A percentile compares a stretch with the other conserved stretches of the same genome.
These are phyloP conservation scores for Botrytis byssoidea DNA, from an alignment of 2,329 filamentous ascomycete species.

Conservation along the genomic window DNA sequence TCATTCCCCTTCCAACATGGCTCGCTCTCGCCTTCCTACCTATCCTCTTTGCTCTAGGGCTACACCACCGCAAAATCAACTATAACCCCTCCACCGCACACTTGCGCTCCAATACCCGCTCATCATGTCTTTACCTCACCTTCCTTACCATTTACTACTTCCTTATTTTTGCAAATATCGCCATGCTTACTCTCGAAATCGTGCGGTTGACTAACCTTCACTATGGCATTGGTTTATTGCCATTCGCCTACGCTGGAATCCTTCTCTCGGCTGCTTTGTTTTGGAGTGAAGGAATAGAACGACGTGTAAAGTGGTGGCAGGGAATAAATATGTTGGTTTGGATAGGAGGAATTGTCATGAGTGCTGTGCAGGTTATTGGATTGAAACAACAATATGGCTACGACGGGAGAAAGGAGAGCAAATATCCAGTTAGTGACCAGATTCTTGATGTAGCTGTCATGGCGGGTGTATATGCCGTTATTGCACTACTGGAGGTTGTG, in stretches of 20 bases:
- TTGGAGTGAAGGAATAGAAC: constrained; percentile 30
- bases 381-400: constrained; percentile 35
- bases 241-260: constrained; percentile 39
- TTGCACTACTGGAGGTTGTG: constrained; percentile 35
- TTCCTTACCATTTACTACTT: constrained; percentile 36
- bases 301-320: constrained; percentile 32
- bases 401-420: constrained; percentile 33
- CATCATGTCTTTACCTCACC: constrained; percentile 26
- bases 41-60: constrained; percentile 29
- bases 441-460: constrained; percentile 40
- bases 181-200: constrained; percentile 40
- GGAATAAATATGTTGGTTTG: constrained; percentile 36
- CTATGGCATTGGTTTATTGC: constrained; percentile 39
- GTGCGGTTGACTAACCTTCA: constrained; percentile 37
- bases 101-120: constrained; percentile 20
- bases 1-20: constrained; percentile 41
- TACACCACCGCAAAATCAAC: constrained; percentile 28
- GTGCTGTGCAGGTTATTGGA: constrained; percentile 37
- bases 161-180: constrained; percentile 36
- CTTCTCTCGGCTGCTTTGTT: constrained; percentile 34
- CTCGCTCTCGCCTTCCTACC: constrained; percentile 36
- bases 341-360: constrained; percentile 36
- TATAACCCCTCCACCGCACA: constrained; percentile 32
- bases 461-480: constrained; percentile 39
- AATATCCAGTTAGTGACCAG: constrained; percentile 39